These are phyloP conservation scores for Helenozyma baotianmanensis DNA, from an alignment of 805 yeast genomes.

Conservation along the genomic window DNA sequence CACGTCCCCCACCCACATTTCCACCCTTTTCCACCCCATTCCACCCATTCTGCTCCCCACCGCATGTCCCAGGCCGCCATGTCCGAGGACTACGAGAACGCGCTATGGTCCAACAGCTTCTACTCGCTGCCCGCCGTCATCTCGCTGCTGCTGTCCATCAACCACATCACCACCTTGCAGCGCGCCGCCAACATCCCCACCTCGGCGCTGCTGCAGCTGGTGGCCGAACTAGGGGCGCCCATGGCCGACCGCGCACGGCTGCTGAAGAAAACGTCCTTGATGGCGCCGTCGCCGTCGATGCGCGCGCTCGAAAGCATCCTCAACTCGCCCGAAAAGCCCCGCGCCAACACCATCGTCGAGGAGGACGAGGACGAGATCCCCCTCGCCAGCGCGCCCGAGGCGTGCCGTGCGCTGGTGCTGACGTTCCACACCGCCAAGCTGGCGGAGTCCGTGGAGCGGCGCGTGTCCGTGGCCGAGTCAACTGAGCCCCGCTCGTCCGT, in stretches of 20 bases:
- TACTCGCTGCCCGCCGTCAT: constrained; percentile 25
- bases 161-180: constrained; percentile 23
- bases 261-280: constrained; percentile 20
- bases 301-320: constrained; percentile 36
- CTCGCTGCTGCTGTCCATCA: constrained; percentile 14
- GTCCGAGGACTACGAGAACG: constrained; percentile 26
- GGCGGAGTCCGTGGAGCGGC: constrained; percentile 1
- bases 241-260: background rate
- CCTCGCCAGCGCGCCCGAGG: constrained; percentile 1
- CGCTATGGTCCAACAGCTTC: constrained; percentile 29
- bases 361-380: constrained; percentile 11
- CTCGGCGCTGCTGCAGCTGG: constrained; percentile 23
- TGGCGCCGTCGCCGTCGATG: constrained; percentile 38
- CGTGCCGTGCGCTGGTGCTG: constrained; percentile 13
- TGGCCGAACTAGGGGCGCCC: constrained; percentile 12
- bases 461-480: background rate
- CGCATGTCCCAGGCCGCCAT: constrained; percentile 1
- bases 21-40: background rate
- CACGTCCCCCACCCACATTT: background rate
- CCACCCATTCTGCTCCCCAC: background rate
- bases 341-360: constrained; percentile 7
- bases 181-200: constrained; percentile 24
- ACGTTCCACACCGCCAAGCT: constrained; percentile 27
- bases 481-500: too few relatives aligned
- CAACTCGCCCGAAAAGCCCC: constrained; percentile 12